Evolutionary conservation across 1,284 basidiomycete genomes (phyloP).

Genomic region (Fistulina hepatica): DNA sequence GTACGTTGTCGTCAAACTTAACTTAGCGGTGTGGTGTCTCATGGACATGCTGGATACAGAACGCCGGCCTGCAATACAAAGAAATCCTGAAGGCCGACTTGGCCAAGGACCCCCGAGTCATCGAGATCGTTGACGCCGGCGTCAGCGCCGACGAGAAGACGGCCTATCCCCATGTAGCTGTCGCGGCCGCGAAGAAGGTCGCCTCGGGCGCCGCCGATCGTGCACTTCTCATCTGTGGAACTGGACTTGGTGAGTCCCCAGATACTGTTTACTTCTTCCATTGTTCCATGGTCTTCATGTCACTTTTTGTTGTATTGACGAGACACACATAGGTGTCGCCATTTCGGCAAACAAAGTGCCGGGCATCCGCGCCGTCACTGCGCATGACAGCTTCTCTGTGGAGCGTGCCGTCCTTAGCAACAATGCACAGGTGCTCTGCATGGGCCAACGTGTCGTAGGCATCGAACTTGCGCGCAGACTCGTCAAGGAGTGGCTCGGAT

Average conservation of each 20-base stretch:
- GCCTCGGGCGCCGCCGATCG: slow-evolving; percentile 12
- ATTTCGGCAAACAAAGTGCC: slow-evolving; percentile 17
- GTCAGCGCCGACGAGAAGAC: slow-evolving; percentile 13
- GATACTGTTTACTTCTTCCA: too few species aligned
- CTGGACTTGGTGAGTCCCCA: slow-evolving; percentile 13
- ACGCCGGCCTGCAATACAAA: slow-evolving; percentile 14
- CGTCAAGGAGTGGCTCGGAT: slow-evolving; percentile 14
- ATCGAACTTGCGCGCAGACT: slow-evolving; percentile 15
- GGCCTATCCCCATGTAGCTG: slow-evolving; percentile 15
- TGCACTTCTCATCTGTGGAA: slow-evolving; percentile 14
- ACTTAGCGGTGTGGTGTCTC: background rate
- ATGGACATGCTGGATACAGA: slow-evolving; percentile 5
- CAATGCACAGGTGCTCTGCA: slow-evolving; percentile 13
- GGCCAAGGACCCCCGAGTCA: slow-evolving; percentile 12
- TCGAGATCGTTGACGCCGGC: slow-evolving; percentile 13
- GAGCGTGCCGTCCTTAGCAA: slow-evolving; percentile 14
- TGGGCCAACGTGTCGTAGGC: slow-evolving; percentile 16
- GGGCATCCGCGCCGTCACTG: slow-evolving; percentile 15
- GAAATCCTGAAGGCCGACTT: slow-evolving; percentile 13
- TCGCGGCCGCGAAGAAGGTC: slow-evolving; percentile 12
- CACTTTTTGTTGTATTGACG: background rate
- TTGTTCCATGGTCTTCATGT: background rate
- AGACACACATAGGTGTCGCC: slow-evolving; percentile 12
- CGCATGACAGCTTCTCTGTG: slow-evolving; percentile 15
- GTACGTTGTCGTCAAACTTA: slow-evolving; percentile 6